phyloP scores from a whole-genome alignment of 371 early-diverging fungal species.

The Mucor sp. region DNA sequence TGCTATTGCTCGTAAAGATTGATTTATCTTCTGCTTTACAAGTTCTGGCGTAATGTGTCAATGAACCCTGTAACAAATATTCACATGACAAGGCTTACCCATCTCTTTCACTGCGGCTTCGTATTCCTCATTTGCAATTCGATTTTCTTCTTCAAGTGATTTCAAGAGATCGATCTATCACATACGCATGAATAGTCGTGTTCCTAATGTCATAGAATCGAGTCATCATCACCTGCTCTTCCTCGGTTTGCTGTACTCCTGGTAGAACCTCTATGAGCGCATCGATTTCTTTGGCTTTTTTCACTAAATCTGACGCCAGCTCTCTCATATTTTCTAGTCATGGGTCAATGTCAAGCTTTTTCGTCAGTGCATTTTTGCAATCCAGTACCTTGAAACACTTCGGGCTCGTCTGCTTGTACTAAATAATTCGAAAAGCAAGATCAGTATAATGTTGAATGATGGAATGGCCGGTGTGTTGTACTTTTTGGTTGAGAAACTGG shows the following conservation, averaged over 20 bases:
- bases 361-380: background rate
- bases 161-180: conserved; percentile 23
- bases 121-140: conserved; percentile 51
- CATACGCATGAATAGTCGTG: background rate
- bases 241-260: conserved; percentile 64
- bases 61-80: background rate
- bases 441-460: background rate
- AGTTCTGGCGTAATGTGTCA: conserved; percentile 23
- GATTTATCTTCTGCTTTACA: conserved; percentile 35
- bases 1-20: conserved; percentile 42
- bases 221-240: conserved; percentile 55
- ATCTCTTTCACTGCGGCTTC: conserved; percentile 53
- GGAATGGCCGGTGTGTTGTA: background rate
- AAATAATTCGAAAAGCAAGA: background rate
- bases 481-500: conserved; percentile 51
- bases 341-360: background rate
- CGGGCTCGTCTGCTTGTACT: conserved; percentile 53
- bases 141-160: conserved; percentile 45
- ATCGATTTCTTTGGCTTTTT: conserved; percentile 74
- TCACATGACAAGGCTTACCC: conserved; percentile 20
- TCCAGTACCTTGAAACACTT: conserved; percentile 43
- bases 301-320: conserved; percentile 67
- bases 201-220: background rate
- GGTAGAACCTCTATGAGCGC: conserved; percentile 69
- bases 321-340: conserved; percentile 61